Percentiles rank a stretch among this genome's conserved stretches.
Conservation (phyloP, 2,329 filamentous ascomycete species). For the Aspergillus piperis region DNA sequence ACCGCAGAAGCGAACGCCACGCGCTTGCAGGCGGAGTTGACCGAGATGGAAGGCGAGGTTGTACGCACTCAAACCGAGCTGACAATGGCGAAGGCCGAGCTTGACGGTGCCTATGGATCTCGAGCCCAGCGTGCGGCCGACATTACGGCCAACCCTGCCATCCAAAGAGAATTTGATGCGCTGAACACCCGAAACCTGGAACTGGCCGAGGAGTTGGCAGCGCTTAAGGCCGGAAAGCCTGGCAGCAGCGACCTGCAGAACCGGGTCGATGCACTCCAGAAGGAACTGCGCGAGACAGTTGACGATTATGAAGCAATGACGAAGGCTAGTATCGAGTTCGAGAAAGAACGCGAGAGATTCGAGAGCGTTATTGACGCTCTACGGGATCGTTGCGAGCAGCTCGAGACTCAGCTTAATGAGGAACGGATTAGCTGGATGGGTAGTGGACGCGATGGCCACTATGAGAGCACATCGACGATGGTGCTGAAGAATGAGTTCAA, state of each 20-base stretch:
- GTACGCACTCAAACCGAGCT: slow-evolving; percentile 73
- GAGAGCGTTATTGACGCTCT: slow-evolving; percentile 65
- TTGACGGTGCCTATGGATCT: slow-evolving; percentile 91
- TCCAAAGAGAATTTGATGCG: slow-evolving; percentile 62
- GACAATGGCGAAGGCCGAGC: slow-evolving; percentile 85
- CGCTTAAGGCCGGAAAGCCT: slow-evolving; percentile 39
- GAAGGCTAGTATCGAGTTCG: slow-evolving; percentile 68
- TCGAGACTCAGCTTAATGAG: slow-evolving; percentile 66
- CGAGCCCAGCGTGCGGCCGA: slow-evolving; percentile 69
- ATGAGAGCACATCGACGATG: slow-evolving; percentile 65
- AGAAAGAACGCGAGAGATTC: slow-evolving; percentile 67
- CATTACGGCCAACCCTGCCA: slow-evolving; percentile 58
- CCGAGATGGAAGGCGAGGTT: slow-evolving; percentile 62
- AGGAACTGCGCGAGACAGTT: slow-evolving; percentile 67
- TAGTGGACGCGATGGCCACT: slow-evolving; percentile 42
- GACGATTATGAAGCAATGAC: slow-evolving; percentile 71
- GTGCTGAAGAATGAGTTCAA: slow-evolving; percentile 74
- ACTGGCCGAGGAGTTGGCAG: slow-evolving; percentile 51
- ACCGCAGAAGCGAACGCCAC: slow-evolving; percentile 41
- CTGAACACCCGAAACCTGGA: slow-evolving; percentile 52
- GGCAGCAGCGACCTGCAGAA: slow-evolving; percentile 44
- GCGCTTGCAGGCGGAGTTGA: slow-evolving; percentile 52
- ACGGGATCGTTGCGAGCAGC: slow-evolving; percentile 62
- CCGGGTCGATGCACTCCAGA: slow-evolving; percentile 59
- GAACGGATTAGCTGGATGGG: slow-evolving; percentile 69